phyloP scores from a whole-genome alignment of 2,329 filamentous ascomycete species.

The Exophiala xenobiotica region DNA sequence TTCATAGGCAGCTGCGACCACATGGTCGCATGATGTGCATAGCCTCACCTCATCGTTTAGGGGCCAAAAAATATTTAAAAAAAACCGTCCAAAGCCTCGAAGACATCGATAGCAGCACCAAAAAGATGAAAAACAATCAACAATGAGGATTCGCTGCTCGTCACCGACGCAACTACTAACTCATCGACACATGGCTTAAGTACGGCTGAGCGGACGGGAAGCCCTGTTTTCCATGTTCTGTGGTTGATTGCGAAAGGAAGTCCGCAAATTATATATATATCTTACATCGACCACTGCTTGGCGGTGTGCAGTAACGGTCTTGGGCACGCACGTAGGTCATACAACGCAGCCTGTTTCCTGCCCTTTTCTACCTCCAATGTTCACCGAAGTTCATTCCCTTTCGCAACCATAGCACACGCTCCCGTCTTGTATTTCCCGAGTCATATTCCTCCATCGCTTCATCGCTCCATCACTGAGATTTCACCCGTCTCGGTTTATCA shows the following conservation, averaged over 20 bases:
- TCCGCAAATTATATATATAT: not conserved
- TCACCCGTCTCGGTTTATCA: constrained; percentile 9
- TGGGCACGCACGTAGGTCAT: not conserved
- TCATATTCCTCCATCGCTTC: not conserved
- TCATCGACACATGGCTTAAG: not conserved
- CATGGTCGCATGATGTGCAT: too few relatives aligned
- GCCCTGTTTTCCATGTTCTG: constrained; percentile 7
- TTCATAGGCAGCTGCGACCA: too few relatives aligned
- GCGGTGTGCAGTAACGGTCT: not conserved
- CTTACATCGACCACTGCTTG: not conserved
- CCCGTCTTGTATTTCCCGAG: not conserved
- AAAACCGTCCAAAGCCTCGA: too few relatives aligned
- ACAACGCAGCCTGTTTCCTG: not conserved
- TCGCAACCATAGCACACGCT: too few relatives aligned
- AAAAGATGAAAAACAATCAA: not conserved
- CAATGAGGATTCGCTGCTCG: not conserved
- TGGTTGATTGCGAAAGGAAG: constrained; percentile 4
- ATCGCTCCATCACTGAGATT: constrained; percentile 7
- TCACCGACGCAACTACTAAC: not conserved
- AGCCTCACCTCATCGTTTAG: too few relatives aligned
- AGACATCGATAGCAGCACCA: too few relatives aligned
- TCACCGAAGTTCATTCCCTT: constrained; percentile 3
- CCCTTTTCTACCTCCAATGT: not conserved
- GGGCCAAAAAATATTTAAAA: too few relatives aligned
- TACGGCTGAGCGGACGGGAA: constrained; percentile 1